These are phyloP conservation scores for Escovopsis sp. DNA, from an alignment of 2,329 filamentous ascomycete species.

Conservation along the genomic window DNA sequence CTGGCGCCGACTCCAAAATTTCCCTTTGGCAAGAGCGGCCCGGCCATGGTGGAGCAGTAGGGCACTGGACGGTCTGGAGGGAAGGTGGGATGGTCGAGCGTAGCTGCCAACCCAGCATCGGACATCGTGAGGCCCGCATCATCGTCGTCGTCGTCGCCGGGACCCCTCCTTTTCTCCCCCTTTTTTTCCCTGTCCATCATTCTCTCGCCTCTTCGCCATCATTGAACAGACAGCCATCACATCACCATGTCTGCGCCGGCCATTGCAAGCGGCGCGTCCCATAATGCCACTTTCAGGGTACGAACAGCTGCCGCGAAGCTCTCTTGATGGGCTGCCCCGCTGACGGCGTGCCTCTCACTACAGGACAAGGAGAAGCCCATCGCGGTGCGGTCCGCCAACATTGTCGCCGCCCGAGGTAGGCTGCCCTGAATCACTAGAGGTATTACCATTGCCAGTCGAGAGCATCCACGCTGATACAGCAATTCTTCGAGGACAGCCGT, in stretches of 20 bases:
- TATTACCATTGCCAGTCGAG: no score
- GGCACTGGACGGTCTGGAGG: conserved; percentile 13
- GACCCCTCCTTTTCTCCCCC: no score
- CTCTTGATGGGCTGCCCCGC: conserved; percentile 22
- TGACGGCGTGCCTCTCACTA: conserved; percentile 15
- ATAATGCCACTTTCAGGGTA: conserved; percentile 44
- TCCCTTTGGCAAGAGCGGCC: conserved; percentile 9
- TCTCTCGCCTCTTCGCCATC: no score
- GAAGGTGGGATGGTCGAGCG: conserved; percentile 22
- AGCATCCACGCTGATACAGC: not conserved
- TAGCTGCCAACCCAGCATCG: conserved; percentile 13
- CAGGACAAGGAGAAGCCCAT: conserved; percentile 95
- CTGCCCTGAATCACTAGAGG: not conserved
- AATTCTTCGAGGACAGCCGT: conserved; percentile 45
- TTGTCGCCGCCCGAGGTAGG: conserved; percentile 86
- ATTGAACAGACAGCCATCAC: conserved; percentile 13
- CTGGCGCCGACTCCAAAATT: conserved; percentile 24
- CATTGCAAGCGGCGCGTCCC: conserved; percentile 21
- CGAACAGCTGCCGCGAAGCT: conserved; percentile 18
- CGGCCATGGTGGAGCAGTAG: conserved; percentile 19
- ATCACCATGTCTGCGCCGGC: conserved; percentile 30
- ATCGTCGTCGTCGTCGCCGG: no score
- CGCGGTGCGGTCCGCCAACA: conserved; percentile 91
- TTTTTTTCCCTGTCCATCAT: no score
- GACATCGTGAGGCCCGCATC: no score